Evolutionary conservation across 805 yeast species (phyloP), one percentile per base, ranked within the genome.

Genomic region (Yarrowia sp.): DNA sequence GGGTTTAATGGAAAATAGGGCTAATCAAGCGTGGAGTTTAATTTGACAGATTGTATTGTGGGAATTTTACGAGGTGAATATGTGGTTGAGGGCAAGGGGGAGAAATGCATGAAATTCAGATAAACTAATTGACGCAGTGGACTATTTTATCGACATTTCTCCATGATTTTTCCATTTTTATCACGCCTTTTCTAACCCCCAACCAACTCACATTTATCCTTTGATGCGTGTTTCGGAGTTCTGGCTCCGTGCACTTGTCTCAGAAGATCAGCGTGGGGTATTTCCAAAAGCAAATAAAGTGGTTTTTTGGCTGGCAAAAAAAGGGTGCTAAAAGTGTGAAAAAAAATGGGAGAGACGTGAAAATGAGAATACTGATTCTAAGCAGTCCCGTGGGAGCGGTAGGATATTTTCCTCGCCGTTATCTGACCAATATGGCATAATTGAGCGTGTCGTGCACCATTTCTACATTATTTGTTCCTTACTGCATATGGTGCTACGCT

Each of bases 401-500:
- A n/a, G n/a, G n/a, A n/a, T n/a, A n/a, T n/a, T n/a, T n/a, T n/a
- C n/a, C n/a, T n/a, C n/a, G n/a, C 17, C 35, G 26, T 30, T 4
- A n/a, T 6, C 38, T 49, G 8, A 49, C 40, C 32, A 16, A 43
- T 17, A 28, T 46, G 51, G 28, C 35, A 35, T 46, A 26, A 26
- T 24, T 8, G 32, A 4, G 32, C 32, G 8, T 21, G 6, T 4
- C 44, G 26, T 33, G 35, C 26, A 9, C 22, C 17, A 22, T 26
- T 21, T 22, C 28, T n/a, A n/a, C n/a, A n/a, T 24, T 48, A 14
- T 48, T 48, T 48, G 14, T 21, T 10, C 17, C 6, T 48, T 48
- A 21, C 54, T 48, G 54, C 54, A 48, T 48, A 8, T 21, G 30
- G 48, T n/a, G n/a, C n/a, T n/a, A n/a, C n/a, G n/a, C n/a, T n/a